Conservation (phyloP, 192 early-diverging fungal species). For the Mortierella alpina region DNA sequence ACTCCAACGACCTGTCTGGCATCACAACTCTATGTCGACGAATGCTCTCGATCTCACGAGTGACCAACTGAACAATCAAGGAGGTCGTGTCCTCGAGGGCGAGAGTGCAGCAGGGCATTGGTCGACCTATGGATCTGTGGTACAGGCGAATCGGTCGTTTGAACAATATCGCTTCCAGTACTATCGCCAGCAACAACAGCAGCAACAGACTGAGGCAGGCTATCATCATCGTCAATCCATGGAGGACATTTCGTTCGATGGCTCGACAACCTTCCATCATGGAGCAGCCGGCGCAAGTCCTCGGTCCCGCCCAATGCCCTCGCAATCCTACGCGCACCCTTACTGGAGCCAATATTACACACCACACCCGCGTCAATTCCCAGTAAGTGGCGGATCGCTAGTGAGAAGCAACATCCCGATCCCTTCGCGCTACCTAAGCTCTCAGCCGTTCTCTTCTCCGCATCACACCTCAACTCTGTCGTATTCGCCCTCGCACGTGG, state of each 20-base stretch:
- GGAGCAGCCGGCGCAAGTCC: not conserved
- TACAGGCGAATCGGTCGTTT: constrained; percentile 3
- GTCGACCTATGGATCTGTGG: constrained; percentile 30
- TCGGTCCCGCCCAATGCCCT: not conserved
- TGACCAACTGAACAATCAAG: not conserved
- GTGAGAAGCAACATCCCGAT: constrained; percentile 37
- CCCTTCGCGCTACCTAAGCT: constrained; percentile 31
- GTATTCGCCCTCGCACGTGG: not conserved
- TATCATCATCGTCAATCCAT: no score
- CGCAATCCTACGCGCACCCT: constrained; percentile 2
- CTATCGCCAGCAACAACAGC: constrained; percentile 15
- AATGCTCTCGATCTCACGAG: not conserved
- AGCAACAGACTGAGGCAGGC: not conserved
- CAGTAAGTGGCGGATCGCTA: not conserved
- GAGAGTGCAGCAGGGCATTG: constrained; percentile 10
- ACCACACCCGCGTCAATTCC: not conserved
- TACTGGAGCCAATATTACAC: not conserved
- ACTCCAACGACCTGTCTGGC: not conserved
- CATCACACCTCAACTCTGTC: constrained; percentile 2
- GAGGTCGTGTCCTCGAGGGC: not conserved
- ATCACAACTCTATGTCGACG: not conserved
- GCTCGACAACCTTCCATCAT: not conserved
- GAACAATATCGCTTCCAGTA: constrained; percentile 15
- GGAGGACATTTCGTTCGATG: no score
- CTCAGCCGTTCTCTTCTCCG: constrained; percentile 1